Base-by-base conservation (phyloP, 371 early-diverging fungal genomes). In the Globomyces sp. region DNA sequence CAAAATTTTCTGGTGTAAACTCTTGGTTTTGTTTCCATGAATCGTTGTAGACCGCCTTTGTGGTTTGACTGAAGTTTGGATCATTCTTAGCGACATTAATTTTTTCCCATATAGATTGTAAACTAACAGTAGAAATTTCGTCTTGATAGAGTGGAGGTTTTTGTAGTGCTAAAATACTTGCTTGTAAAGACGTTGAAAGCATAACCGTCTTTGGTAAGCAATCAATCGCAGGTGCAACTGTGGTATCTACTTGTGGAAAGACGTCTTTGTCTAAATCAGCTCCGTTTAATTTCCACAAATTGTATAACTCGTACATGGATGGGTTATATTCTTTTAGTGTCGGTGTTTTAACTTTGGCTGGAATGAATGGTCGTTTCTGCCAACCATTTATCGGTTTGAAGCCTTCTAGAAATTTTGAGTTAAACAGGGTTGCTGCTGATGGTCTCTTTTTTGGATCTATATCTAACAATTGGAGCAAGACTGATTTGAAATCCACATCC, bases 271-370 rank as follows among this genome's bases (percentile, higher is more conserved):
- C 50, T 44, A 60, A 10, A 37, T 60, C 61, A 9, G 43, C 61
- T 4, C 61, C 61, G 8, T 39, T 5, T n/a, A 60, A 34, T 48
- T 50, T 50, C 61, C 61, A 60, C 36, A 60, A 49, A 44, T 60
- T 42, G 13, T 48, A 60, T 13, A 13, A 34, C 41, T 60, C 61
- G 9, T 46, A 36, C 8, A 60, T 8, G 37, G 36, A 42, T 44
- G 61, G 46, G 1, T 46, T 5, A 44, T 42, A 60, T 9, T 36
- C 40, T 11, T 46, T 24, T 34, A 49, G 49, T 11, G 49, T 49
- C 10, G 36, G 40, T 42, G 39, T 44, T 13, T 48, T 50, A 37
- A 8, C 9, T n/a, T 4, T 3, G 36, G 36, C 40, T 4, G 44
- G 45, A 36, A 60, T 60, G 44, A 42, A 41, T 3, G 67, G 67